Percentiles rank a stretch among this genome's conserved stretches.
These are phyloP conservation scores for Cenchrus purpureus DNA, from an alignment of 176 grass and related monocot genomes.

Conservation along the genomic window DNA sequence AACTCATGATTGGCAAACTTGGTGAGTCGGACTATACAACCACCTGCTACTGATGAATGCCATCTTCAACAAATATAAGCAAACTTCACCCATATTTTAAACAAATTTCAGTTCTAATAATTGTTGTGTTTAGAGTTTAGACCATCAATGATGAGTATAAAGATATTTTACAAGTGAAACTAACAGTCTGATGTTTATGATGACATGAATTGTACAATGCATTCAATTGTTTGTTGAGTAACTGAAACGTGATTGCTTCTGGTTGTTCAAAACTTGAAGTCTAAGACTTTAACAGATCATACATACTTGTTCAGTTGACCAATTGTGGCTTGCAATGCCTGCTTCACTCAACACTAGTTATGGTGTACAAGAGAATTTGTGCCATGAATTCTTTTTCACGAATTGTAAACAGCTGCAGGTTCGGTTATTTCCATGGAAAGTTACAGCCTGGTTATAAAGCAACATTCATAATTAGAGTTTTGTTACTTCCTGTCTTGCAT, in stretches of 20 bases:
- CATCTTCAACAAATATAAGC: slow-evolving; percentile 16
- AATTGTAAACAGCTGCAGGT: neutral
- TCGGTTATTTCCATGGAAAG: neutral
- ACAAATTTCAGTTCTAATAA: neutral
- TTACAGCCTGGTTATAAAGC: neutral
- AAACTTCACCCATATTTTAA: neutral
- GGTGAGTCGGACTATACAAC: neutral
- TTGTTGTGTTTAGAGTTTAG: neutral
- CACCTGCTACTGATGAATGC: neutral
- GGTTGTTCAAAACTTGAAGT: slow-evolving; percentile 31
- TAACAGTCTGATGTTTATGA: neutral
- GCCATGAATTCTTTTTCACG: neutral
- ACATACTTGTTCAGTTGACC: slow-evolving; percentile 15
- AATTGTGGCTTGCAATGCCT: slow-evolving; percentile 23
- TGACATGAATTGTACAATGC: slow-evolving; percentile 7
- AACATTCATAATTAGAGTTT: neutral
- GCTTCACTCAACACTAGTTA: slow-evolving; percentile 27
- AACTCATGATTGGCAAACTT: slow-evolving; percentile 12
- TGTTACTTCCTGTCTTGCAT: neutral
- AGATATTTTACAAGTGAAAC: slow-evolving; percentile 22
- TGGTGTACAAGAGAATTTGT: neutral
- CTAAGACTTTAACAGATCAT: slow-evolving; percentile 22
- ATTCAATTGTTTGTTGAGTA: slow-evolving; percentile 16
- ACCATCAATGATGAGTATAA: neutral
- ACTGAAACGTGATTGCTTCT: slow-evolving; percentile 33